Percentiles rank a stretch among this genome's conserved stretches.
phyloP scores from a whole-genome alignment of 2,329 filamentous ascomycete genomes.

The Bipolaris zeicola region DNA sequence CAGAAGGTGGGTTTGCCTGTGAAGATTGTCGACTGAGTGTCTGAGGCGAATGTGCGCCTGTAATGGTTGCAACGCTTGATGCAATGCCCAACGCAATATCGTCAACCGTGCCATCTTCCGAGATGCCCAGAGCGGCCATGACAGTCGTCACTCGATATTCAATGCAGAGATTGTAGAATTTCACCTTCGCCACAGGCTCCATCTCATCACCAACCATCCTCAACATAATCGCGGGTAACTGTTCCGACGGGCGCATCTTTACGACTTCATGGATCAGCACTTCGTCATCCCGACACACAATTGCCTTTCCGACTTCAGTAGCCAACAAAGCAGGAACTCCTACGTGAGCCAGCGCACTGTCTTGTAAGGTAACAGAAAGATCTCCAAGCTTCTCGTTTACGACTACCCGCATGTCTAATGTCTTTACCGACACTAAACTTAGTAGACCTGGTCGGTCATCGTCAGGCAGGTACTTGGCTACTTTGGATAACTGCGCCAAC shows the following conservation, averaged over 20 bases:
- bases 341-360: slow-evolving; percentile 62
- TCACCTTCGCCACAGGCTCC: slow-evolving; percentile 87
- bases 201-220: slow-evolving; percentile 93
- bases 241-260: slow-evolving; percentile 42
- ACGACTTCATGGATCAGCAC: slow-evolving; percentile 72
- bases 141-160: slow-evolving; percentile 88
- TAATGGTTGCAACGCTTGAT: slow-evolving; percentile 78
- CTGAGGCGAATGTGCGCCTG: slow-evolving; percentile 64
- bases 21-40: slow-evolving; percentile 40
- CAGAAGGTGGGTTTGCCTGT: slow-evolving; percentile 29
- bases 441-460: slow-evolving; percentile 91
- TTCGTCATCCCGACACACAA: slow-evolving; percentile 70
- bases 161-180: slow-evolving; percentile 80
- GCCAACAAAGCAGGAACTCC: slow-evolving; percentile 83
- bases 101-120: slow-evolving; percentile 64
- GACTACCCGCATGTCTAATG: slow-evolving; percentile 65
- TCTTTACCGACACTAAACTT: slow-evolving; percentile 70
- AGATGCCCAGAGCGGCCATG: slow-evolving; percentile 76
- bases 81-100: slow-evolving; percentile 78
- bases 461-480: slow-evolving; percentile 93
- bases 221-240: slow-evolving; percentile 76
- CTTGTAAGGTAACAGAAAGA: slow-evolving; percentile 48
- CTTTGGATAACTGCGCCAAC: slow-evolving; percentile 78
- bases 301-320: slow-evolving; percentile 70
- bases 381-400: slow-evolving; percentile 72